Base-by-base conservation (phyloP, 305 asterid genomes). In the Solanum hybrid region DNA sequence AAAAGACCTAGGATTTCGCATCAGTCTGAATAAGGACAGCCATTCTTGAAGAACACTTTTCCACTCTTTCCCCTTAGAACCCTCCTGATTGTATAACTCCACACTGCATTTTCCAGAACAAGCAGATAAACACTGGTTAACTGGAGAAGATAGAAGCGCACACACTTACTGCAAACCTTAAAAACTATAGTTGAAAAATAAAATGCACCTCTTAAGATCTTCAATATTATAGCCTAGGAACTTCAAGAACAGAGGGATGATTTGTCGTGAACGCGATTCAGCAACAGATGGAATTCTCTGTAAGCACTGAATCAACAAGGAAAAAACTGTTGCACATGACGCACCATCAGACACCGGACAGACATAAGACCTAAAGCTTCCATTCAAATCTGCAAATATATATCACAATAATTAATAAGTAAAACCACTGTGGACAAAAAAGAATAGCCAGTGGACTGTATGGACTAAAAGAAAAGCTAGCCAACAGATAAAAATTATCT, bases 211-310 rank as follows among this genome's bases (percentile, higher is more conserved):
- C 87, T 90, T 61, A 79, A 89, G 90, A 73, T 94, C 93, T 85
- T 93, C 93, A 85, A 90, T 94, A 89, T 86, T 89, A 91, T 96
- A 96, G 89, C 99, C 99, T 88, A 97, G 89, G 90, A 95, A 97
- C 94, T 94, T 95, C 92, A 97, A 90, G 91, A 97, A 97, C 94
- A 97, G 91, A 90, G 98, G 97, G 88, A 97, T 87, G 88, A 97
- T 90, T 89, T 96, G 96, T 89, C 92, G 93, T 90, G 97, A 94
- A 93, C 94, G 95, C 76, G 96, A 94, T 93, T 97, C 98, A n/a
- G 90, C 95, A 76, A 94, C 89, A 76, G 95, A 92, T 87, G 97
- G 96, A 90, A 96, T 96, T 92, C 93, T 95, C 90, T 94, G 98
- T 89, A 97, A 93, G 51, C 95, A 90, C 89, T 94, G 96, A 92